A percentile compares a stretch with the other conserved stretches of the same genome.
Evolutionary conservation across 805 yeast genomes (phyloP).

Genomic region (Lipomyces chichibuensis): DNA sequence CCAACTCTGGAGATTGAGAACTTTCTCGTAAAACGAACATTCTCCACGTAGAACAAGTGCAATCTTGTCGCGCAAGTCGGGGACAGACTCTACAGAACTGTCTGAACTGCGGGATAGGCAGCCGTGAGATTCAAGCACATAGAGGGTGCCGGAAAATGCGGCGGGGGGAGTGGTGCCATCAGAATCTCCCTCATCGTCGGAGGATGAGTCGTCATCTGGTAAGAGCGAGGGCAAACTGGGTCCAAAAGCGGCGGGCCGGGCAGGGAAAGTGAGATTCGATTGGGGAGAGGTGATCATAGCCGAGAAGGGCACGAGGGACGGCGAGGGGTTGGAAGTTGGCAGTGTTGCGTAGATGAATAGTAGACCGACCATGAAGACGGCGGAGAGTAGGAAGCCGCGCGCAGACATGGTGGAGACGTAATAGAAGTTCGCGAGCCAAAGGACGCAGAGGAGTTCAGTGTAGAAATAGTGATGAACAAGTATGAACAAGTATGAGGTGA

Average conservation of each 20-base stretch:
- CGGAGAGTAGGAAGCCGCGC: slow-evolving; percentile 31
- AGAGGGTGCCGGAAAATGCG: slow-evolving; percentile 37
- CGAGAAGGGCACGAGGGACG: slow-evolving; percentile 32
- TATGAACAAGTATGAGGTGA: neutral
- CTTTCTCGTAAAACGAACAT: slow-evolving; percentile 60
- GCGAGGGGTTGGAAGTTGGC: slow-evolving; percentile 18
- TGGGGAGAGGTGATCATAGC: slow-evolving; percentile 40
- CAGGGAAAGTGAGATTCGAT: slow-evolving; percentile 41
- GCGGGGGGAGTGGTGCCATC: slow-evolving; percentile 12
- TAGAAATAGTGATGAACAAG: no score
- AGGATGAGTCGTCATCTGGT: neutral
- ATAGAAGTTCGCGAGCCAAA: neutral
- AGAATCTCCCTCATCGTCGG: slow-evolving; percentile 9
- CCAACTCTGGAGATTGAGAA: slow-evolving; percentile 49
- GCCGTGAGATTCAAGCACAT: slow-evolving; percentile 37
- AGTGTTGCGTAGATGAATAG: slow-evolving; percentile 29
- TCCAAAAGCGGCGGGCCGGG: slow-evolving; percentile 49
- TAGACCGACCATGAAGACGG: slow-evolving; percentile 33
- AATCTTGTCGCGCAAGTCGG: slow-evolving; percentile 40
- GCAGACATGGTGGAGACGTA: slow-evolving; percentile 21
- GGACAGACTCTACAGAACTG: slow-evolving; percentile 24
- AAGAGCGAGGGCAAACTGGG: slow-evolving; percentile 24
- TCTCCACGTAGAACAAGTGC: slow-evolving; percentile 54
- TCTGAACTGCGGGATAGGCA: slow-evolving; percentile 26
- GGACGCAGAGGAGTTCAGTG: neutral